Base-by-base conservation (phyloP, 78 protist genomes). In the Dictyostelium firmibasis region DNA sequence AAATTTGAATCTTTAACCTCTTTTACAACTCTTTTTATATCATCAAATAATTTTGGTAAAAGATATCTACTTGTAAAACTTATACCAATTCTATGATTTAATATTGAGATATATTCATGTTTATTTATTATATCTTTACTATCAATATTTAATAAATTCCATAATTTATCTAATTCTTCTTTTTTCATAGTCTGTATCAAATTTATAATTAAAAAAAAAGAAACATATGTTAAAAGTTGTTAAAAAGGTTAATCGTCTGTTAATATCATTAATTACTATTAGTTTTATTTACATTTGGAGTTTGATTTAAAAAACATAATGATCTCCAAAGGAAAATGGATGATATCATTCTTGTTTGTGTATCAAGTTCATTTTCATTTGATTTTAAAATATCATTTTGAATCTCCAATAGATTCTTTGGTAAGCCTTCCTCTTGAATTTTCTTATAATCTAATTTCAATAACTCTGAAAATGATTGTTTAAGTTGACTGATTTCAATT, bases 61-160 rank as follows among this genome's bases (percentile, higher is more conserved):
- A 72, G 35, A 72, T 72, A 72, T 72, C 79, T 72, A 72, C 79
- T 72, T 72, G 79, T 29, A 33, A 72, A 27, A 72, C 47, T 35
- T 4, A 72, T 72, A 31, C 43, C 43, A 8, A 72, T 33, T 72
- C 43, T 27, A 31, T 72, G 44, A 72, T 31, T 72, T 33, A 72
- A 72, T 33, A 72, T 31, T 72, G 25, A 31, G 14, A 72, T 31
- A 31, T 31, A 31, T 29, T 33, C 43, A 16, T 23, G 38, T 67
- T 72, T 72, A 72, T 72, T 35, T 10, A 0, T 72, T 33, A 72
- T 7, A 33, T 33, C 23, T 13, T 72, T 35, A 33, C 13, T 31
- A 14, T 27, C 25, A 31, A 72, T 31, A 72, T 72, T 72, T 31
- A 72, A 31, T 72, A 72, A 72, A 16, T 72, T 72, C 79, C 79